phyloP scores from a whole-genome alignment of 495 filamentous ascomycete species.

The Aspergillus panamensis region DNA sequence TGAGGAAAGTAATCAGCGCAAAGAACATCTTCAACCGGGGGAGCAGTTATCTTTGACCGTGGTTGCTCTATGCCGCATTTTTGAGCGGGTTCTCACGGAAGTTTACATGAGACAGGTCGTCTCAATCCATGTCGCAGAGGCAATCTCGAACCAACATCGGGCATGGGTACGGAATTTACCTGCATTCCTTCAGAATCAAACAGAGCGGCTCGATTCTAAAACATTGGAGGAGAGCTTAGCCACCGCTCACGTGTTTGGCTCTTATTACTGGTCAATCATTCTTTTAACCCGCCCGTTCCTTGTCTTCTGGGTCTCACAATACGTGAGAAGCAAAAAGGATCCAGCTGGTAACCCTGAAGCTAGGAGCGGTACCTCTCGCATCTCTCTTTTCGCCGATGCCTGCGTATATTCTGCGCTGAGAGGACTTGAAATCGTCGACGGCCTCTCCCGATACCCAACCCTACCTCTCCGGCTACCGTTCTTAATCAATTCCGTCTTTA shows the following conservation, averaged over 20 bases:
- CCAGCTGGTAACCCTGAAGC: conserved; percentile 21
- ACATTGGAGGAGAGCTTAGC: conserved; percentile 56
- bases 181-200: conserved; percentile 33
- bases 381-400: conserved; percentile 65
- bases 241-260: conserved; percentile 62
- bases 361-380: conserved; percentile 37
- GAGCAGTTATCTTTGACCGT: conserved; percentile 38
- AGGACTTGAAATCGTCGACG: conserved; percentile 58
- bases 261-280: conserved; percentile 72
- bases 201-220: conserved; percentile 34
- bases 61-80: conserved; percentile 52
- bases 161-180: conserved; percentile 40
- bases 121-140: conserved; percentile 61
- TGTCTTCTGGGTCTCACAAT: conserved; percentile 49
- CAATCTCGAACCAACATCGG: conserved; percentile 58
- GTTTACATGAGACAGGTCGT: conserved; percentile 69
- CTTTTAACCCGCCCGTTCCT: conserved; percentile 68
- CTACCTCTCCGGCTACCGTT: conserved; percentile 68
- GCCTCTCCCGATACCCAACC: conserved; percentile 54
- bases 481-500: conserved; percentile 70
- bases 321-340: conserved; percentile 39
- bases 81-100: conserved; percentile 62
- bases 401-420: conserved; percentile 69
- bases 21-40: conserved; percentile 27
- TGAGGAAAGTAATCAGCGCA: conserved; percentile 23